These are phyloP conservation scores for Falciphora oryzae DNA, from an alignment of 2,329 filamentous ascomycete species.

Conservation along the genomic window DNA sequence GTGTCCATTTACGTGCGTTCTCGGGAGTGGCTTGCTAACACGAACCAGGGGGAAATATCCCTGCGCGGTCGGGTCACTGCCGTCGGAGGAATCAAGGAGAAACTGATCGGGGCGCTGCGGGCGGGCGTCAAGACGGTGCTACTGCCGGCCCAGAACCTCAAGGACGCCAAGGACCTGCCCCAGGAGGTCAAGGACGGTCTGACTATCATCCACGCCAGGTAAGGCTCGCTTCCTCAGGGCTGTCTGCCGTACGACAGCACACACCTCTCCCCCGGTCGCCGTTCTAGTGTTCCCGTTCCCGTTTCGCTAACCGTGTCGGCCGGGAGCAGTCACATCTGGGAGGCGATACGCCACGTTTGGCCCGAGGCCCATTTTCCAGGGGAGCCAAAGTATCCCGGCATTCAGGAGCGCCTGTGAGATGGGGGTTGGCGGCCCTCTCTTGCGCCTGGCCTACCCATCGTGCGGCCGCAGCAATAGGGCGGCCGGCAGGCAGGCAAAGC, in stretches of 20 bases:
- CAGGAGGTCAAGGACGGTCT: slow-evolving; percentile 82
- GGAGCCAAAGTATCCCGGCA: slow-evolving; percentile 56
- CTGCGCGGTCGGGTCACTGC: slow-evolving; percentile 86
- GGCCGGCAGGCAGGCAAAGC: too few relatives aligned
- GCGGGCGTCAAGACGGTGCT: slow-evolving; percentile 94
- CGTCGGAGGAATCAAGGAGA: slow-evolving; percentile 98
- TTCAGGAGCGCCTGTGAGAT: slow-evolving; percentile 72
- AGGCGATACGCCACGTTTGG: slow-evolving; percentile 87
- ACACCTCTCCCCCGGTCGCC: slow-evolving; percentile 15
- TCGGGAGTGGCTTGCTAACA: slow-evolving; percentile 17
- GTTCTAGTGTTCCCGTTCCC: slow-evolving; percentile 5
- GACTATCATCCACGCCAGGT: slow-evolving; percentile 85
- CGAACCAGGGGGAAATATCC: slow-evolving; percentile 58
- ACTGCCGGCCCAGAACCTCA: slow-evolving; percentile 80
- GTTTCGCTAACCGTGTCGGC: slow-evolving; percentile 19
- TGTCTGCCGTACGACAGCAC: slow-evolving; percentile 20
- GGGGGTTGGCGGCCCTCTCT: not conserved
- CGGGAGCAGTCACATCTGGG: slow-evolving; percentile 74
- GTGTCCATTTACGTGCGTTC: slow-evolving; percentile 16
- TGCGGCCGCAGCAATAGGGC: too few relatives aligned
- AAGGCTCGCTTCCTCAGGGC: slow-evolving; percentile 32
- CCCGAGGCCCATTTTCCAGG: slow-evolving; percentile 81
- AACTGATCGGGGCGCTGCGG: slow-evolving; percentile 86
- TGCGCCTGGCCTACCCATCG: too few relatives aligned
- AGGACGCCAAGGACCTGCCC: slow-evolving; percentile 87